A percentile compares a stretch with the other conserved stretches of the same genome.
Evolutionary conservation across 2,329 filamentous ascomycete genomes (phyloP).

Genomic region (Aaosphaeria arxii): DNA sequence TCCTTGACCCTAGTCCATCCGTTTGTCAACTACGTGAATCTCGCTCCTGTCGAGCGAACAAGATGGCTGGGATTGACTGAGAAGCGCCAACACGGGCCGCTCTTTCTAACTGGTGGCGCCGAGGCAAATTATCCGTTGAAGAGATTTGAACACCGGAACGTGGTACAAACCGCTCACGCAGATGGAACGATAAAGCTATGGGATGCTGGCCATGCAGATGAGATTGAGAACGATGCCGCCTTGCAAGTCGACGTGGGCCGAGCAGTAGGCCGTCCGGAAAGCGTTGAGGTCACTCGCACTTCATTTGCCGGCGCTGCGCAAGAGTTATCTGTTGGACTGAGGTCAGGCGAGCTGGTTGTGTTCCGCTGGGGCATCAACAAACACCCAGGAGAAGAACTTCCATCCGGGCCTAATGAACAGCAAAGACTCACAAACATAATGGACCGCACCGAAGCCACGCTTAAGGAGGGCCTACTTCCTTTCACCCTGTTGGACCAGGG

Average conservation of each 20-base stretch:
- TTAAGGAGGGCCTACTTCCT: slow-evolving; percentile 81
- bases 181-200: slow-evolving; percentile 90
- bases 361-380: slow-evolving; percentile 87
- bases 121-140: slow-evolving; percentile 68
- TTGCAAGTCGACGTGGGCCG: slow-evolving; percentile 85
- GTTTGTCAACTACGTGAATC: slow-evolving; percentile 70
- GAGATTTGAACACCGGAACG: slow-evolving; percentile 76
- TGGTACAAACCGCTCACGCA: slow-evolving; percentile 82
- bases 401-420: slow-evolving; percentile 47
- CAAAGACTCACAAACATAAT: slow-evolving; percentile 68
- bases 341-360: slow-evolving; percentile 78
- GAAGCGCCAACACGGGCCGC: slow-evolving; percentile 72
- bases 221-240: slow-evolving; percentile 80
- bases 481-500: slow-evolving; percentile 78
- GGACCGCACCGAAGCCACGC: slow-evolving; percentile 64
- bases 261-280: slow-evolving; percentile 74
- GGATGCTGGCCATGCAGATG: slow-evolving; percentile 88
- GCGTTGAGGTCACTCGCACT: slow-evolving; percentile 74
- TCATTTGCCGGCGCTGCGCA: slow-evolving; percentile 77
- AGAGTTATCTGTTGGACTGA: slow-evolving; percentile 80
- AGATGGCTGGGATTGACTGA: slow-evolving; percentile 92
- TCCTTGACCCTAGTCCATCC: slow-evolving; percentile 88
- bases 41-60: slow-evolving; percentile 73
- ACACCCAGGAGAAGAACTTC: slow-evolving; percentile 63
- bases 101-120: slow-evolving; percentile 74